Evolutionary conservation across 2,329 filamentous ascomycete species (phyloP).

Genomic region (Cladosporium sp.): DNA sequence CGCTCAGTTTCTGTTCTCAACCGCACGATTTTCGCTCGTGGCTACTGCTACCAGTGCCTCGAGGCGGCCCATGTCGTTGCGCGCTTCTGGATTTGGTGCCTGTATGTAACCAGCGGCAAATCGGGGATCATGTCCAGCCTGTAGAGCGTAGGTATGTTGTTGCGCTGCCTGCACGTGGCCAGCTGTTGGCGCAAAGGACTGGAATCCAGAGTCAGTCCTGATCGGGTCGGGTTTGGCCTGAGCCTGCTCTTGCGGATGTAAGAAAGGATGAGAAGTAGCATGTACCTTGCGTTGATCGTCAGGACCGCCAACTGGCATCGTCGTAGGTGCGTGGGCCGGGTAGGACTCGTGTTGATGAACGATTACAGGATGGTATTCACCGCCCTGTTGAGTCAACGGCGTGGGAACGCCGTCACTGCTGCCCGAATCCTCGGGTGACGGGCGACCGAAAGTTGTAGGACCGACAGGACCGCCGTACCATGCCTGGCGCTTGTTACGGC

Average conservation of each 20-base stretch:
- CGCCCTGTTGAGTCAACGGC: conserved; percentile 51
- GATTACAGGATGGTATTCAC: conserved; percentile 56
- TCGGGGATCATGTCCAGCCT: conserved; percentile 37
- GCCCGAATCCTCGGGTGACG: conserved; percentile 58
- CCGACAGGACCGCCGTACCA: conserved; percentile 66
- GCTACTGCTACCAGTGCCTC: conserved; percentile 68
- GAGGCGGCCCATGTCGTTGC: conserved; percentile 57
- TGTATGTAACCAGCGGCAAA: conserved; percentile 34
- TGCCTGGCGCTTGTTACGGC: conserved; percentile 66
- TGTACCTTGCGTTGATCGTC: conserved; percentile 46
- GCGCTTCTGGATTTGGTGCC: conserved; percentile 38
- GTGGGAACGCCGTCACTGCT: conserved; percentile 57
- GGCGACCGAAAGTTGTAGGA: conserved; percentile 40
- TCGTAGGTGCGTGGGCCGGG: conserved; percentile 7
- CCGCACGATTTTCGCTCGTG: conserved; percentile 55
- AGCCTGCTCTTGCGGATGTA: conserved; percentile 27
- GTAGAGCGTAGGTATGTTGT: conserved; percentile 38
- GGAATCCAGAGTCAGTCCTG: conserved; percentile 39
- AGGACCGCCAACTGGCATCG: conserved; percentile 23
- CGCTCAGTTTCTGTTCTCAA: conserved; percentile 25
- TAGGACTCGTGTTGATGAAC: conserved; percentile 48
- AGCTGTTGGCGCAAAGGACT: conserved; percentile 31
- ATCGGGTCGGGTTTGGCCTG: conserved; percentile 35
- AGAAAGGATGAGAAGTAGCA: conserved; percentile 26
- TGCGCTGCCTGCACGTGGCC: conserved; percentile 18